Percentiles rank a stretch among this genome's conserved stretches.
phyloP scores from a whole-genome alignment of 495 filamentous ascomycete genomes.

The Parachaetomium inaequale region DNA sequence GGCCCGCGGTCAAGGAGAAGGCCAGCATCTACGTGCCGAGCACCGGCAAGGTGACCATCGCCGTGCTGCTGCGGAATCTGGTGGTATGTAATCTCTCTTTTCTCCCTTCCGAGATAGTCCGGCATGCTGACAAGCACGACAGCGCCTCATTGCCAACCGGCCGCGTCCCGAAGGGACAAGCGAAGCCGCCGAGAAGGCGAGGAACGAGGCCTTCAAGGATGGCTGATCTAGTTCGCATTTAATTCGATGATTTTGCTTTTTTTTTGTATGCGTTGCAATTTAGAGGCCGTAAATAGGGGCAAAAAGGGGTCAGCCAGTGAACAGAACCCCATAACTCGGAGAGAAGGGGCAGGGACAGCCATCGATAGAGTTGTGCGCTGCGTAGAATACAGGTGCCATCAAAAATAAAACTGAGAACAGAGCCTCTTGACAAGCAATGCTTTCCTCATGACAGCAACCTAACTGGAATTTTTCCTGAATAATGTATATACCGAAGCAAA shows the following conservation, averaged over 20 bases:
- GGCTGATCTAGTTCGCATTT: conserved; percentile 18
- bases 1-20: conserved; percentile 78
- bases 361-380: not conserved
- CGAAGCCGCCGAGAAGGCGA: conserved; percentile 35
- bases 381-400: not conserved
- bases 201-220: conserved; percentile 38
- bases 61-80: conserved; percentile 82
- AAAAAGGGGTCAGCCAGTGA: not conserved
- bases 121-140: not conserved
- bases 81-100: too few relatives aligned
- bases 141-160: conserved; percentile 46
- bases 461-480: not conserved
- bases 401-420: not conserved
- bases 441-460: too few relatives aligned
- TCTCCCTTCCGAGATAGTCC: too few relatives aligned
- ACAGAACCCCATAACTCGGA: not conserved
- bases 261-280: not conserved
- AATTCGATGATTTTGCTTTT: not conserved
- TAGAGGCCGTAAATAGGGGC: not conserved
- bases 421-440: too few relatives aligned
- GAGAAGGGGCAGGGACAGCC: not conserved
- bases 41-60: conserved; percentile 96
- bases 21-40: conserved; percentile 96
- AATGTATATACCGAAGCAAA: conserved; percentile 9
- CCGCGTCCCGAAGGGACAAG: conserved; percentile 28